Conservation (phyloP, 352 stramenopile species). For the Phytophthora sansomeana region DNA sequence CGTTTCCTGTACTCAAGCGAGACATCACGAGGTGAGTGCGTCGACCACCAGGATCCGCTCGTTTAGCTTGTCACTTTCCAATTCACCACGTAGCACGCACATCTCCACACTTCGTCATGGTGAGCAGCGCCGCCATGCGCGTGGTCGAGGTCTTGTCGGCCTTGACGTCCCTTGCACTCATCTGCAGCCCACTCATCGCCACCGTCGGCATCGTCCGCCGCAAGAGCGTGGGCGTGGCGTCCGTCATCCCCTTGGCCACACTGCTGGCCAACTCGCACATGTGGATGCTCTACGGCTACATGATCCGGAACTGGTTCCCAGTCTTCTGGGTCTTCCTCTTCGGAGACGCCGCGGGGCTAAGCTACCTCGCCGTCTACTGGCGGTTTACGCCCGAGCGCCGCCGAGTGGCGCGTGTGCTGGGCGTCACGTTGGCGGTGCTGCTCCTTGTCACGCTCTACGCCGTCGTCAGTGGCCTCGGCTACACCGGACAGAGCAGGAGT, state of each 20-base stretch:
- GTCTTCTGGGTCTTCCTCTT: conserved; percentile 46
- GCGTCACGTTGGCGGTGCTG: conserved; percentile 21
- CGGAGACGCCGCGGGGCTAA: conserved; percentile 30
- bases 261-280: conserved; percentile 46
- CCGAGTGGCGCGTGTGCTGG: conserved; percentile 27
- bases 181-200: conserved; percentile 46
- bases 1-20: no score
- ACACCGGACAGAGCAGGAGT: conserved; percentile 31
- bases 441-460: conserved; percentile 43
- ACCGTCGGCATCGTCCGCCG: no score
- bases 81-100: no score
- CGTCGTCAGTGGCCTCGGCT: conserved; percentile 34
- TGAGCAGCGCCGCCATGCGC: conserved; percentile 1
- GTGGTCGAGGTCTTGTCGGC: conserved; percentile 25
- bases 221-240: no score
- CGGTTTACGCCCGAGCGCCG: conserved; percentile 38
- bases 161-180: conserved; percentile 41
- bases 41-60: no score
- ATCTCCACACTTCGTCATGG: conserved; percentile 9
- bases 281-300: conserved; percentile 56
- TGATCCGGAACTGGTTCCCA: conserved; percentile 50
- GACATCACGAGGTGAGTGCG: no score
- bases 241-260: conserved; percentile 45
- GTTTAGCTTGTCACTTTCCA: conserved; percentile 1
- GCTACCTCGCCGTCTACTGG: conserved; percentile 61